These are phyloP conservation scores for Amphichorda felina DNA, from an alignment of 2,329 filamentous ascomycete species.

Conservation along the genomic window DNA sequence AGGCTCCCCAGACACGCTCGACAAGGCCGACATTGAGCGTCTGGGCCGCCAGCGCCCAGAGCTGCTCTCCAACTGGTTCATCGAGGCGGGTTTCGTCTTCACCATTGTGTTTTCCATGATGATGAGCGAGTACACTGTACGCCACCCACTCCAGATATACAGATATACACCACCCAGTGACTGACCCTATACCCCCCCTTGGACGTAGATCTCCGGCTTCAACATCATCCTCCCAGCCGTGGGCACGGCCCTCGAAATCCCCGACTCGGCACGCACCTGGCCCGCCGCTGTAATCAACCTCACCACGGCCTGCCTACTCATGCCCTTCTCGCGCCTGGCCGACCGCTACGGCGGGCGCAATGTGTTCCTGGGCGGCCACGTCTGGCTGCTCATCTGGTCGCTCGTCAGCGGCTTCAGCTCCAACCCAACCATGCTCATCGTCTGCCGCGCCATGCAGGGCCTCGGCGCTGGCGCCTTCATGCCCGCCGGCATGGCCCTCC, in stretches of 20 bases:
- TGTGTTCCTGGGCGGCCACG: constrained; percentile 46
- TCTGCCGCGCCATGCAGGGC: constrained; percentile 64
- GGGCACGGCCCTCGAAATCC: constrained; percentile 49
- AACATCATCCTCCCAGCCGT: constrained; percentile 57
- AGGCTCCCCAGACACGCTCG: too few relatives aligned
- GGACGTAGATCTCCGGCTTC: constrained; percentile 52
- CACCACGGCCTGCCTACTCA: constrained; percentile 42
- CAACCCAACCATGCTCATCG: constrained; percentile 58
- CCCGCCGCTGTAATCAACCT: constrained; percentile 50
- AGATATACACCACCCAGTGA: too few relatives aligned
- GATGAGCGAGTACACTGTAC: constrained; percentile 53
- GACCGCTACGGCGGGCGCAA: constrained; percentile 52
- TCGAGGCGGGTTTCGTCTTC: constrained; percentile 52
- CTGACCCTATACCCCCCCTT: background rate
- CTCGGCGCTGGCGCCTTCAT: constrained; percentile 62
- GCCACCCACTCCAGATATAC: too few relatives aligned
- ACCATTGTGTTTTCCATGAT: constrained; percentile 52
- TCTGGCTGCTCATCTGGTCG: constrained; percentile 58
- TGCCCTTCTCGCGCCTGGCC: constrained; percentile 48
- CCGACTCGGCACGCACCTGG: constrained; percentile 50
- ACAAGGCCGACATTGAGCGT: constrained; percentile 33
- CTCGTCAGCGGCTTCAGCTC: constrained; percentile 58
- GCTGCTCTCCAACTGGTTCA: constrained; percentile 35
- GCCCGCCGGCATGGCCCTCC: constrained; percentile 57
- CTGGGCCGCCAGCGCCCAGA: constrained; percentile 51